Evolutionary conservation across 2,329 filamentous ascomycete genomes (phyloP), one percentile per base, ranked within the genome.

Genomic region (Blastomyces parvus): DNA sequence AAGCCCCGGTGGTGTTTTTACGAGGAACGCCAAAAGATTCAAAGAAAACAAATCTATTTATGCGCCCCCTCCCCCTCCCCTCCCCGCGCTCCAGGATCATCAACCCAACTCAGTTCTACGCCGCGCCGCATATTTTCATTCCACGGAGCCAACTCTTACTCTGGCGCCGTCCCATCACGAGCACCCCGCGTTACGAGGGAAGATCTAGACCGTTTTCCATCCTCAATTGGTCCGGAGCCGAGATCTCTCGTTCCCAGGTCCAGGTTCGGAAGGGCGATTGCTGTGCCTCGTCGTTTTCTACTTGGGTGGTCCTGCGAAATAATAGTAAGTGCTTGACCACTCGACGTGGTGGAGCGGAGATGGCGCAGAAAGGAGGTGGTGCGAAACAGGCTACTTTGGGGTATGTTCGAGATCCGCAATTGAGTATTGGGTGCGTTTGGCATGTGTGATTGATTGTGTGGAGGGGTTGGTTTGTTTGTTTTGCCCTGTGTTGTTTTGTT

Each of bases 361-460:
- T 74, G 73, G 66, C 70, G 17, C 70, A 72, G 19, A 70, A 72
- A 42, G 70, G 69, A 38, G 70, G 69, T 64, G 68, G 66, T 62
- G 70, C 69, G 59, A 91, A 90, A 74, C 91, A 96, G 79, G 86
- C 89, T 71, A 96, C 89, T 65, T 79, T 96, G 75, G 90, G 90
- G 91, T 96, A 94, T 79, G 91, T 93, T 66, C 87, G 85, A 77
- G 79, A 86, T 70, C 82, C 82, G 67, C 89, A 93, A 80, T 85
- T 83, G 73, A 90, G 87, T 69, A 79, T 93, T 75, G 84, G 87
- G 89, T 91, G 85, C 76, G 80, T 76, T 40, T 30, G 58, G 27
- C 13, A 33, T 33, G 33, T n/a, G 42, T 60, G 42, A n/a, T 13
- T 13, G 1, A 8, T n/a, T n/a, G n/a, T 50, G 52, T 93, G 75